Conservation (phyloP, 2,329 filamentous ascomycete genomes). For the Aaosphaeria arxii region DNA sequence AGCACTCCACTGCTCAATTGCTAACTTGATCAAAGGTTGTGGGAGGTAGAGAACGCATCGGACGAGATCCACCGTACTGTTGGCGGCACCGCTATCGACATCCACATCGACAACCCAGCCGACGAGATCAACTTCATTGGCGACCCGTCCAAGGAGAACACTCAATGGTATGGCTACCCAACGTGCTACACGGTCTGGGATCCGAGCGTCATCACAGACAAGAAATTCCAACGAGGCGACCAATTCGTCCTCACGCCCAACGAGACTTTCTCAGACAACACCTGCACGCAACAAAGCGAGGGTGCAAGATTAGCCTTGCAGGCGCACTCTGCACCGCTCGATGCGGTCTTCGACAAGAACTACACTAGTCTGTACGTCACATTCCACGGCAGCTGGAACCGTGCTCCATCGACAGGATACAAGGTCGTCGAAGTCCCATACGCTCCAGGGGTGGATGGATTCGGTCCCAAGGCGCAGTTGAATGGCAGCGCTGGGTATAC, state of each 20-base stretch:
- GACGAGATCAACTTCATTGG: constrained; percentile 72
- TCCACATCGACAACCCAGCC: constrained; percentile 66
- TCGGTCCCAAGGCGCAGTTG: constrained; percentile 7
- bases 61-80: constrained; percentile 59
- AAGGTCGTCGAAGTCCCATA: constrained; percentile 24
- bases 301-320: constrained; percentile 16
- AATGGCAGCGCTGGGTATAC: constrained; percentile 13
- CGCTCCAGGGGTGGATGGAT: constrained; percentile 6
- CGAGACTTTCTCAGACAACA: constrained; percentile 21
- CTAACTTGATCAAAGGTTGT: constrained; percentile 26
- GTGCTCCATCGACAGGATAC: constrained; percentile 16
- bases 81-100: constrained; percentile 48
- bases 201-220: constrained; percentile 19
- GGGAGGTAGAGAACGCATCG: constrained; percentile 64
- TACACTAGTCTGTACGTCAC: constrained; percentile 23
- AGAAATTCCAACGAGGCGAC: constrained; percentile 19
- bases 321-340: constrained; percentile 27
- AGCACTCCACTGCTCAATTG: background rate
- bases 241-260: constrained; percentile 32
- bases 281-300: constrained; percentile 15
- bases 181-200: constrained; percentile 63
- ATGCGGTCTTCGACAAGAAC: constrained; percentile 21
- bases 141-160: constrained; percentile 41
- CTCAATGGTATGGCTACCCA: constrained; percentile 66
- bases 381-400: constrained; percentile 29